A percentile compares a stretch with the other conserved stretches of the same genome.
Conservation (phyloP, 768 basidiomycete genomes). For the Tulasnella sp. region DNA sequence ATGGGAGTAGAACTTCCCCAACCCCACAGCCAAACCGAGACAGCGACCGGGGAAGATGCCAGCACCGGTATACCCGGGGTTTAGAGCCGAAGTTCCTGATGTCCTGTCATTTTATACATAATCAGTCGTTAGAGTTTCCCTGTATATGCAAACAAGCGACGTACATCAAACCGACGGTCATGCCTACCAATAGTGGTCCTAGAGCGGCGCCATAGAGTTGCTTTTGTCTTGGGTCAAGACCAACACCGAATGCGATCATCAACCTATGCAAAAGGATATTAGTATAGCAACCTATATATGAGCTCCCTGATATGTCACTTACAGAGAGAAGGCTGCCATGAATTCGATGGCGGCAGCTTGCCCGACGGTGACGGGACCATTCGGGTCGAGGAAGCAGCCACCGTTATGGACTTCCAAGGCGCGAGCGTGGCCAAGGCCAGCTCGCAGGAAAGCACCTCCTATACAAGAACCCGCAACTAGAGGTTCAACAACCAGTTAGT, state of each 20-base stretch:
- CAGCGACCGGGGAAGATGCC: slow-evolving; percentile 7
- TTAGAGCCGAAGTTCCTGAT: neutral
- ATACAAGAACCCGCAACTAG: slow-evolving; percentile 6
- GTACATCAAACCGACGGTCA: slow-evolving; percentile 4
- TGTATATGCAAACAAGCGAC: neutral
- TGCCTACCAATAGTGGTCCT: neutral
- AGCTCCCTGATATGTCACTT: neutral
- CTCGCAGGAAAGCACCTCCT: slow-evolving; percentile 9
- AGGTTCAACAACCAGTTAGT: neutral
- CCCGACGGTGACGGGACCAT: slow-evolving; percentile 5
- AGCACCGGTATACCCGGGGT: slow-evolving; percentile 7
- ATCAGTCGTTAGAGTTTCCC: neutral
- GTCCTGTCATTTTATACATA: neutral
- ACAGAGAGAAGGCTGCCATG: slow-evolving; percentile 11
- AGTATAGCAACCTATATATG: neutral
- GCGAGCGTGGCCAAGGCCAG: neutral
- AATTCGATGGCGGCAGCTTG: slow-evolving; percentile 13
- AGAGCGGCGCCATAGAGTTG: slow-evolving; percentile 4
- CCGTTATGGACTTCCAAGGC: slow-evolving; percentile 7
- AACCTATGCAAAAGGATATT: neutral
- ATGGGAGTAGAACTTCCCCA: slow-evolving; percentile 1
- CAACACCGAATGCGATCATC: slow-evolving; percentile 5
- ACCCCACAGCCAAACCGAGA: neutral
- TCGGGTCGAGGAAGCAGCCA: slow-evolving; percentile 13
- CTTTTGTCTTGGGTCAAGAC: slow-evolving; percentile 12